A percentile compares a stretch with the other conserved stretches of the same genome.
Conservation (phyloP, 176 grass and related monocot genomes). For the Coix lacrymajobi region DNA sequence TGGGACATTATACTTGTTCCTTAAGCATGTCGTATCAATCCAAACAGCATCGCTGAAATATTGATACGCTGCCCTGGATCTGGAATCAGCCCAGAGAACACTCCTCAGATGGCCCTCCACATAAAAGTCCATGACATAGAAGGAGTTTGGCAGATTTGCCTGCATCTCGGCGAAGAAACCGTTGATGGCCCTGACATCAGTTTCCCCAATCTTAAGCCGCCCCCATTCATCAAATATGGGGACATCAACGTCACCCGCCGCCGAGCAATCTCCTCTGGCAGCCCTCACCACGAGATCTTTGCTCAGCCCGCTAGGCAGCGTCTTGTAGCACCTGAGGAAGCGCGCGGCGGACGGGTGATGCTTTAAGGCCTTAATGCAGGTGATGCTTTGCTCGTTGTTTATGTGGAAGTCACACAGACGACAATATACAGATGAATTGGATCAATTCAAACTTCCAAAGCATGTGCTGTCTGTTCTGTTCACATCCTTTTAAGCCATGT, state of each 20-base stretch:
- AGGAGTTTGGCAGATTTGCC: slow-evolving; percentile 62
- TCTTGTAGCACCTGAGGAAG: slow-evolving; percentile 67
- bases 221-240: slow-evolving; percentile 42
- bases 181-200: background rate
- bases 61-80: slow-evolving; percentile 52
- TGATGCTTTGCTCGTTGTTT: too few species aligned
- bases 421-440: too few species aligned
- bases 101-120: slow-evolving; percentile 48
- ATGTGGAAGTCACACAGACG: too few species aligned
- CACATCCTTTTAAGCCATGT: too few species aligned
- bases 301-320: slow-evolving; percentile 40
- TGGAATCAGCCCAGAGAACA: slow-evolving; percentile 77
- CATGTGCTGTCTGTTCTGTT: too few species aligned
- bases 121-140: slow-evolving; percentile 45
- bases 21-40: slow-evolving; percentile 60
- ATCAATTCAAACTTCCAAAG: too few species aligned
- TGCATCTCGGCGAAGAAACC: slow-evolving; percentile 61
- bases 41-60: slow-evolving; percentile 46
- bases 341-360: slow-evolving; percentile 46
- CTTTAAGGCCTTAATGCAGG: too few species aligned
- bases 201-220: slow-evolving; percentile 46
- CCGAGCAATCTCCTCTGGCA: background rate
- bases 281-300: background rate
- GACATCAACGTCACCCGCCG: slow-evolving; percentile 29
- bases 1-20: slow-evolving; percentile 46